These are phyloP conservation scores for Pulveroboletus ravenelii DNA, from an alignment of 768 basidiomycete genomes.

Conservation along the genomic window DNA sequence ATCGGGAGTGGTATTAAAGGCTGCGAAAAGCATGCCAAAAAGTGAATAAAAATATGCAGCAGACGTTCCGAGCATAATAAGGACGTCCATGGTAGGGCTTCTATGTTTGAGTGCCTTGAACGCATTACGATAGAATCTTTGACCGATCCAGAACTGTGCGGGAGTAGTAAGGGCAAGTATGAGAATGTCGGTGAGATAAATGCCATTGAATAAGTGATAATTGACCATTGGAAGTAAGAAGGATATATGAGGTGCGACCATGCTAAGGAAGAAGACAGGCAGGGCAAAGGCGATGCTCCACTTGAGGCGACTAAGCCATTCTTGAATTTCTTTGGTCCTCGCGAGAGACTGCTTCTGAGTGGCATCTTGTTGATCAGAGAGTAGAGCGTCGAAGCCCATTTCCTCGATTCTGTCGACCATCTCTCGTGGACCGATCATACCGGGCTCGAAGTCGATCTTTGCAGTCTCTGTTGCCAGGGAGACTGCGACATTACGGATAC, in stretches of 20 bases:
- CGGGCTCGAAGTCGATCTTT: conserved; percentile 70
- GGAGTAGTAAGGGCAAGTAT: conserved; percentile 78
- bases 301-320: conserved; percentile 79
- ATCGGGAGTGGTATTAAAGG: conserved; percentile 56
- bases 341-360: conserved; percentile 85
- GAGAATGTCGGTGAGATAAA: conserved; percentile 81
- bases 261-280: conserved; percentile 90
- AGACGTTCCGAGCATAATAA: conserved; percentile 91
- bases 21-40: conserved; percentile 59
- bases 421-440: conserved; percentile 72
- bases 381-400: conserved; percentile 86
- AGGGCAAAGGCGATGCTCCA: conserved; percentile 75
- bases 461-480: conserved; percentile 74
- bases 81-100: conserved; percentile 95
- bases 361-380: conserved; percentile 73
- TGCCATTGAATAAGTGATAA: conserved; percentile 51
- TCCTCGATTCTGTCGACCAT: conserved; percentile 85
- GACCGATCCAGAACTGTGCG: conserved; percentile 88
- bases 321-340: conserved; percentile 84
- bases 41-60: conserved; percentile 92
- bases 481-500: conserved; percentile 66
- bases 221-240: conserved; percentile 52
- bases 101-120: conserved; percentile 89
- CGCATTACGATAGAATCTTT: conserved; percentile 82
- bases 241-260: conserved; percentile 72